phyloP scores from a whole-genome alignment of 371 early-diverging fungal species.

The Mucor saturninus region DNA sequence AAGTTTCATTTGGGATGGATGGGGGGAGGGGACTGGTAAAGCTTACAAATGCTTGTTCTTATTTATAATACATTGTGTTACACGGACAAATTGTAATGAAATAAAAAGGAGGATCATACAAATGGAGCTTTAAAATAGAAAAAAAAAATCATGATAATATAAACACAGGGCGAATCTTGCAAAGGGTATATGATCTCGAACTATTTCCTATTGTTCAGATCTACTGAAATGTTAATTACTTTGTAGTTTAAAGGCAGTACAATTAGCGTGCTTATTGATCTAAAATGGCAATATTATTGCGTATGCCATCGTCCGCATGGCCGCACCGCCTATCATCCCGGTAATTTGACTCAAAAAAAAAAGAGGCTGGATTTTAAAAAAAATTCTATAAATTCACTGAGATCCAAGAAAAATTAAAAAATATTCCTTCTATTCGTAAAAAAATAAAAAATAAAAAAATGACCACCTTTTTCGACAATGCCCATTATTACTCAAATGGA shows the following conservation, averaged over 20 bases:
- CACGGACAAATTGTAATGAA: background rate
- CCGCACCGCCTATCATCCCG: constrained; percentile 5
- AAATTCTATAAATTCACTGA: background rate
- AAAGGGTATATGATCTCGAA: too few relatives aligned
- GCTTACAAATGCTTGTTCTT: background rate
- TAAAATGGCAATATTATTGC: constrained; percentile 2
- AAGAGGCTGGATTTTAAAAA: background rate
- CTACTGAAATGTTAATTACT: too few relatives aligned
- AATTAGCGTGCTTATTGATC: background rate
- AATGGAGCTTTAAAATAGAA: constrained; percentile 3
- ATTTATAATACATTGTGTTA: constrained; percentile 2
- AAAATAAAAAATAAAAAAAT: background rate
- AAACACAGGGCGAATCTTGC: background rate
- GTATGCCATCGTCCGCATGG: constrained; percentile 1
- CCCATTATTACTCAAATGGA: constrained; percentile 2
- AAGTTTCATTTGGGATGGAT: too few relatives aligned
- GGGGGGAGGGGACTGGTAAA: too few relatives aligned
- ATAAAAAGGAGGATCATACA: background rate
- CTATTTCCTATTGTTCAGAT: too few relatives aligned
- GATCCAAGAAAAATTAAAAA: background rate
- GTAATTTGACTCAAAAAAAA: background rate
- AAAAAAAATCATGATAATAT: background rate
- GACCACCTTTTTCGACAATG: constrained; percentile 14
- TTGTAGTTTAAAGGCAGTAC: too few relatives aligned
- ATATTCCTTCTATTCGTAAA: background rate